phyloP scores from a whole-genome alignment of 1,284 basidiomycete species.

The Apiotrichum gracile region DNA sequence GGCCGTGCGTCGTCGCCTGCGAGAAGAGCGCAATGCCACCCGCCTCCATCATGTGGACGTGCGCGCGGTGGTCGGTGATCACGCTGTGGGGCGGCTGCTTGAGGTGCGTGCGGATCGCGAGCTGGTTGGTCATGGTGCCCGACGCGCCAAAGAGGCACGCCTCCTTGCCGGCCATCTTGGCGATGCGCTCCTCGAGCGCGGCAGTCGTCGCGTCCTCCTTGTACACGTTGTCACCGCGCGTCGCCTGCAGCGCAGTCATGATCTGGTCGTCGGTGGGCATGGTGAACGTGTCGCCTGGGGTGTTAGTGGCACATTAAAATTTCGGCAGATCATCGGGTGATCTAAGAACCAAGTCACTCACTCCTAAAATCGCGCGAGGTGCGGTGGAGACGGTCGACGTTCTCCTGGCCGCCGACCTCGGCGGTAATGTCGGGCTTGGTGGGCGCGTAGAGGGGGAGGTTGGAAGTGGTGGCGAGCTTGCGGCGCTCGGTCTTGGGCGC shows the following conservation, averaged over 20 bases:
- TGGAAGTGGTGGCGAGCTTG: neutral
- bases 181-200: slow-evolving; percentile 72
- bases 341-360: too few species aligned
- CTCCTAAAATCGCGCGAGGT: slow-evolving; percentile 48
- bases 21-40: slow-evolving; percentile 88
- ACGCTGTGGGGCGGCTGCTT: slow-evolving; percentile 79
- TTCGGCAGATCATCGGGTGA: neutral
- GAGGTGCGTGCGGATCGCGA: slow-evolving; percentile 78
- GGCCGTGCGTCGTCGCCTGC: slow-evolving; percentile 61
- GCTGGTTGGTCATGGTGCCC: slow-evolving; percentile 85
- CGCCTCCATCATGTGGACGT: slow-evolving; percentile 57
- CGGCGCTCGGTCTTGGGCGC: neutral
- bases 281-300: slow-evolving; percentile 50
- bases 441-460: neutral
- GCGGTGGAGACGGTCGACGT: slow-evolving; percentile 37
- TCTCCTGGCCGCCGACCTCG: slow-evolving; percentile 40
- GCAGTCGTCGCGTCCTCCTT: slow-evolving; percentile 54
- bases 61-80: slow-evolving; percentile 73
- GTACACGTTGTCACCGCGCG: slow-evolving; percentile 53
- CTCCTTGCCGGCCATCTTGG: slow-evolving; percentile 70
- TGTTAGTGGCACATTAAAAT: neutral
- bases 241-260: slow-evolving; percentile 48
- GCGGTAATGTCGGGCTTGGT: slow-evolving; percentile 25
- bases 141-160: slow-evolving; percentile 73
- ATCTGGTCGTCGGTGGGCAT: slow-evolving; percentile 51